phyloP scores from a whole-genome alignment of 2,329 filamentous ascomycete genomes.

The Ceratocystis cacaofunesta region DNA sequence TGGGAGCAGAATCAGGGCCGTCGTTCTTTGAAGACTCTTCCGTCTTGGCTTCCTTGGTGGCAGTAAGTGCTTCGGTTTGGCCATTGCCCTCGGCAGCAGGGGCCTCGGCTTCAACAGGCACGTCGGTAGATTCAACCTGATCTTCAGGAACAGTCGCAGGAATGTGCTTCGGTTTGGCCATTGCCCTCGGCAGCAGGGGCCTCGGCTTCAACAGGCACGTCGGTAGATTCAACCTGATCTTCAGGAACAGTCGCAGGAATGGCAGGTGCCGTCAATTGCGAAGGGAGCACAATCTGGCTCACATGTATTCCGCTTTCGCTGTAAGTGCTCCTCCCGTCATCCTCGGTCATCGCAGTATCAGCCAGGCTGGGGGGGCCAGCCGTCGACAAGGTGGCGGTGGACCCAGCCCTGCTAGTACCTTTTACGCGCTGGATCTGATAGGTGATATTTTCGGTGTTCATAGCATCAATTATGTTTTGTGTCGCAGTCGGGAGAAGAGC shows the following conservation, averaged over 20 bases:
- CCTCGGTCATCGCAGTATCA: constrained; percentile 63
- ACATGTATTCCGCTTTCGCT: constrained; percentile 74
- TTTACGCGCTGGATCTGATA: constrained; percentile 92
- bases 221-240: constrained; percentile 22
- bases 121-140: constrained; percentile 20
- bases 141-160: constrained; percentile 19
- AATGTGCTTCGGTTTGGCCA: constrained; percentile 1
- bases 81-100: not conserved
- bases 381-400: constrained; percentile 39
- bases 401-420: constrained; percentile 43
- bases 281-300: constrained; percentile 54
- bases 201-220: not conserved
- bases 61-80: not conserved
- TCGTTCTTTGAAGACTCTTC: not conserved
- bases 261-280: constrained; percentile 28
- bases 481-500: constrained; percentile 85
- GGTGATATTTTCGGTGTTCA: constrained; percentile 85
- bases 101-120: not conserved
- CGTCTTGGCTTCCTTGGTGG: not conserved
- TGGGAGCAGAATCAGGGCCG: not conserved
- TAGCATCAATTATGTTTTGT: constrained; percentile 69
- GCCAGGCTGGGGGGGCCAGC: constrained; percentile 45
- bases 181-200: not conserved
- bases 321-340: constrained; percentile 64
- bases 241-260: constrained; percentile 18